phyloP scores from a whole-genome alignment of 1,284 basidiomycete genomes.

The Bondarzewia mesenterica region DNA sequence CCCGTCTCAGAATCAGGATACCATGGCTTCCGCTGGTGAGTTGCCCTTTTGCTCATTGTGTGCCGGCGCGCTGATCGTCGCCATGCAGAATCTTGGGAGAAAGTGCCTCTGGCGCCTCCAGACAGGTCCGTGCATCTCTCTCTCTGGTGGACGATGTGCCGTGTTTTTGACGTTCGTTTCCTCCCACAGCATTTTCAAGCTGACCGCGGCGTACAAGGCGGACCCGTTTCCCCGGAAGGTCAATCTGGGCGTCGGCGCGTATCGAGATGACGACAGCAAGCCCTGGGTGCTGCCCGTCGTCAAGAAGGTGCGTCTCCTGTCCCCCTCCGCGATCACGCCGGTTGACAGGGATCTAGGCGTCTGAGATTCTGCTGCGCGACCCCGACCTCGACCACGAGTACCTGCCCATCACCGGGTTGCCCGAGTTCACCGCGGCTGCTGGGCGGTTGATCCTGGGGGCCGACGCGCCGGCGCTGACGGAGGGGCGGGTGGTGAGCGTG shows the following conservation, averaged over 20 bases:
- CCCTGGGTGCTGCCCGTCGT: slow-evolving; percentile 93
- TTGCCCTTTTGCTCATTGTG: not conserved
- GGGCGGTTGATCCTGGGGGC: slow-evolving; percentile 77
- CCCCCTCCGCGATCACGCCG: not conserved
- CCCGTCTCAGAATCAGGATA: not conserved
- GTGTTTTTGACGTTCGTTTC: too few relatives aligned
- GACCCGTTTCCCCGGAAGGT: slow-evolving; percentile 79
- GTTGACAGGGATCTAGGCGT: slow-evolving; percentile 49
- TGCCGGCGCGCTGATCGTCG: not conserved
- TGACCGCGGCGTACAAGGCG: slow-evolving; percentile 82
- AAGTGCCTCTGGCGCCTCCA: slow-evolving; percentile 73
- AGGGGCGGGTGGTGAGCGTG: slow-evolving; percentile 66
- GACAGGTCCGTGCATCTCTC: slow-evolving; percentile 39
- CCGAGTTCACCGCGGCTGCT: slow-evolving; percentile 74
- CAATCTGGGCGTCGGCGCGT: slow-evolving; percentile 89
- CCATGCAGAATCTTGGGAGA: slow-evolving; percentile 58
- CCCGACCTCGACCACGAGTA: slow-evolving; percentile 88
- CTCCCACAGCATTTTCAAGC: slow-evolving; percentile 89
- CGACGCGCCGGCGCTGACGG: slow-evolving; percentile 65
- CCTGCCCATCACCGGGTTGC: slow-evolving; percentile 83
- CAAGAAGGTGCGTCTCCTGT: slow-evolving; percentile 53
- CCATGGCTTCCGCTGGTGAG: slow-evolving; percentile 8
- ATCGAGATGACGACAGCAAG: slow-evolving; percentile 79
- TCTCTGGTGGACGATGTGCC: slow-evolving; percentile 24
- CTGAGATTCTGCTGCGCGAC: slow-evolving; percentile 61